Evolutionary conservation across 2,329 filamentous ascomycete species (phyloP), one percentile per base, ranked within the genome.

Genomic region (Fusarium albosuccineum): DNA sequence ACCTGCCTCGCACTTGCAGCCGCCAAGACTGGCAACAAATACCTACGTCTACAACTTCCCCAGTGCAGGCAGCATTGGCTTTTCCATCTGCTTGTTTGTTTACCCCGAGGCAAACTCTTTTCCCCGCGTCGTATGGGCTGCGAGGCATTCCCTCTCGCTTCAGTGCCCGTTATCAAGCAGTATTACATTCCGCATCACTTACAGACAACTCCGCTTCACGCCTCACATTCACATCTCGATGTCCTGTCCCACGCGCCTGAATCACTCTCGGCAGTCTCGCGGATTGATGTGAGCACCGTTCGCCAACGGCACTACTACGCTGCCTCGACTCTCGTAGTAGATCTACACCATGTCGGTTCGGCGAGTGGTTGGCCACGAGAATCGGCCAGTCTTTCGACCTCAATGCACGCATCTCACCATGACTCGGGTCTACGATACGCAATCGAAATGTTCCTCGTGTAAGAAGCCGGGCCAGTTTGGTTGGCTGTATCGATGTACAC

Each of bases 401-500:
- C 71, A 75, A 60, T 94, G 92, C 77, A 91, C 88, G 3, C 92
- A 94, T 73, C 79, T 88, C 45, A 88, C 84, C 57, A 89, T 93
- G 85, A 86, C 87, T 9, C 87, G 90, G 29, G 76, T 92, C 44
- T 92, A 89, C 70, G 85, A 84, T 34, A 60, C 78, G 17, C 74
- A 82, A 29, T 76, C 82, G 46, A 73, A 76, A 16, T 96, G 92
- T 78, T 78, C 83, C 8, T 73, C 82, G 26, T 96, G 92, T 71
- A 79, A 80, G 39, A 78, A 79, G 40, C 76, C 77, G 1, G 86
- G 90, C 0, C 78, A 82, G 14, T 82, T 90, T 54, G 91, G 91
- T 27, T 96, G 91, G 87, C 79, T 96, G 22, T 96, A 92, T 76
- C 82, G 85, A 61, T 96, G 93, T 76, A 86, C 84, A 11, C 87